Percentiles rank a stretch among this genome's conserved stretches.
Conservation (phyloP, 208 protist genomes). For the Acanthamoeba quina region DNA sequence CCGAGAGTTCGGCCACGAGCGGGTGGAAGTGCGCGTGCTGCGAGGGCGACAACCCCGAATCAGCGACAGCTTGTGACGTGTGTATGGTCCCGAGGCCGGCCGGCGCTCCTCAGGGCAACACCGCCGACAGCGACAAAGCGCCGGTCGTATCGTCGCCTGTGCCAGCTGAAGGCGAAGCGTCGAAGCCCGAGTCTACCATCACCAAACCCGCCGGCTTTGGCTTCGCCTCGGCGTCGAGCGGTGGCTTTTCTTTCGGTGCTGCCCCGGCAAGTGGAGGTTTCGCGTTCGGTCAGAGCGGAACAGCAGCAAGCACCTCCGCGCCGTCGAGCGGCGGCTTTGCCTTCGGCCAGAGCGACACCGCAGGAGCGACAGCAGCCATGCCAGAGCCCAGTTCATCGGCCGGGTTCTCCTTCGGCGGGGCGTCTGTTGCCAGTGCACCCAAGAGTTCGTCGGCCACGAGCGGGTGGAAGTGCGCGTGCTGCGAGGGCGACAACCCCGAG, state of each 20-base stretch:
- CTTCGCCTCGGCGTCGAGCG: neutral
- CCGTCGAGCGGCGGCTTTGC: neutral
- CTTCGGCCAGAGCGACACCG: neutral
- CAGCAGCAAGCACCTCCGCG: neutral
- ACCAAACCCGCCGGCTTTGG: neutral
- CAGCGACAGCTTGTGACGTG: neutral
- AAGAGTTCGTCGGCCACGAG: neutral
- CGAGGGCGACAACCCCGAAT: neutral
- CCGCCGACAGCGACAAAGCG: neutral
- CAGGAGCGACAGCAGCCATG: neutral
- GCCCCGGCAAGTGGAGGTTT: neutral
- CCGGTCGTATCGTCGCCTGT: neutral
- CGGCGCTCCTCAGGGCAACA: neutral
- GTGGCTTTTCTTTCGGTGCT: neutral
- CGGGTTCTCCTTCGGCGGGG: neutral
- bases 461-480: conserved; percentile 36
- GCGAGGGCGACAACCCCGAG: neutral
- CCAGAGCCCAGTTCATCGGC: neutral
- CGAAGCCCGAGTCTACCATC: too few species aligned
- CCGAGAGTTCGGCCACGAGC: neutral
- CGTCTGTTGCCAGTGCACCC: neutral
- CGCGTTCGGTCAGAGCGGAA: neutral
- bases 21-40: conserved; percentile 37
- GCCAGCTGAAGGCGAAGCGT: too few species aligned
- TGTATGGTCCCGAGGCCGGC: neutral